Evolutionary conservation across 768 basidiomycete genomes (phyloP).

Genomic region (Lactifluus echinatus): DNA sequence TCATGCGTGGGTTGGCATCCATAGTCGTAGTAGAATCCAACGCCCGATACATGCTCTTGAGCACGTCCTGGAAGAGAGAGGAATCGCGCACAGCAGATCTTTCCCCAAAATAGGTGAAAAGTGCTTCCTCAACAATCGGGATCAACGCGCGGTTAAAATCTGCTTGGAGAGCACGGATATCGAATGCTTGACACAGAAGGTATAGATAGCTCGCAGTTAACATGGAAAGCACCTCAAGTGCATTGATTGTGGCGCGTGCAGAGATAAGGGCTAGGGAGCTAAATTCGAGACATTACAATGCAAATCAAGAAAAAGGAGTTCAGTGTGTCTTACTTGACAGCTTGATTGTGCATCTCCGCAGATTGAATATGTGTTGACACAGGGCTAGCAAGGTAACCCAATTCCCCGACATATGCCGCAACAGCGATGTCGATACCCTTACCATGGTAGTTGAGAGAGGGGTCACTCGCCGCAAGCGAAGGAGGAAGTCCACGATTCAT

Average conservation of each 20-base stretch:
- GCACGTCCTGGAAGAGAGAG: conserved; percentile 32
- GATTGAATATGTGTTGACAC: conserved; percentile 80
- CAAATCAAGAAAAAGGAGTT: not conserved
- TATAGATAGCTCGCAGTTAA: conserved; percentile 71
- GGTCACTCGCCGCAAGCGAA: conserved; percentile 69
- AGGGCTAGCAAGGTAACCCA: conserved; percentile 75
- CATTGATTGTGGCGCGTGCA: conserved; percentile 67
- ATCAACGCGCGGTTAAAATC: conserved; percentile 49
- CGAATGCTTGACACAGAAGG: conserved; percentile 76
- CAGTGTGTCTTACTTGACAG: conserved; percentile 57
- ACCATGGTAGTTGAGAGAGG: conserved; percentile 71
- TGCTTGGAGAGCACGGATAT: conserved; percentile 65
- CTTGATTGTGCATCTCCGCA: conserved; percentile 90
- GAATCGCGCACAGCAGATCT: conserved; percentile 30
- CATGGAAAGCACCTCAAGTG: conserved; percentile 70
- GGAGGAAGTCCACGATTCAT: conserved; percentile 84
- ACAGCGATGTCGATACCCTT: conserved; percentile 83
- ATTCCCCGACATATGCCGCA: conserved; percentile 74
- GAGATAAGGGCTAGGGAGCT: conserved; percentile 82
- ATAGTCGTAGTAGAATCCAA: conserved; percentile 63
- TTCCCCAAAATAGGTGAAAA: conserved; percentile 37
- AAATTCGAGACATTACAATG: conserved; percentile 18
- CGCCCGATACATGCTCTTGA: conserved; percentile 37
- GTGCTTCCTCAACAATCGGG: conserved; percentile 41
- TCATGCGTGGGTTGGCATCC: conserved; percentile 65